Evolutionary conservation across 2,329 filamentous ascomycete species (phyloP).

Genomic region (Cadophora sp.): DNA sequence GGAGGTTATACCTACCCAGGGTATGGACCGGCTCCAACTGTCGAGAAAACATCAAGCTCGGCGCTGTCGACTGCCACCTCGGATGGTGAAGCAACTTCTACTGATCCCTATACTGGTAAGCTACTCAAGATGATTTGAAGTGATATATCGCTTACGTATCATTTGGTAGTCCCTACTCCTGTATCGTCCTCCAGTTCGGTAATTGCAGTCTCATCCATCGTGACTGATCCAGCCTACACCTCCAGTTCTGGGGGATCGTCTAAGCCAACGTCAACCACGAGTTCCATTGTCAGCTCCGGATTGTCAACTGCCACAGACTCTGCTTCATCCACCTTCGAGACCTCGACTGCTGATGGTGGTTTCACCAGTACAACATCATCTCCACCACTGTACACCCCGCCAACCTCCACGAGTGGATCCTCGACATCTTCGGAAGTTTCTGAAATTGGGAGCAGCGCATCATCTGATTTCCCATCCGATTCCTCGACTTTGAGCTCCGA

Average conservation of each 20-base stretch:
- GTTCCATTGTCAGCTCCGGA: neutral
- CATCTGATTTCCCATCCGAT: neutral
- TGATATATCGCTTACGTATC: neutral
- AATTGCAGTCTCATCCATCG: neutral
- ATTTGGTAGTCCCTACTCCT: neutral
- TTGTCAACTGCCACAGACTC: neutral
- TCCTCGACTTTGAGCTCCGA: neutral
- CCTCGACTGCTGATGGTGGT: slow-evolving; percentile 17
- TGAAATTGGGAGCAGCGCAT: slow-evolving; percentile 15
- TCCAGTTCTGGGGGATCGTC: neutral
- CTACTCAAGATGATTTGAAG: neutral
- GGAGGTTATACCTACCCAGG: slow-evolving; percentile 40
- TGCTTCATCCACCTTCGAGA: slow-evolving; percentile 10
- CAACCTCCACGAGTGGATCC: slow-evolving; percentile 4
- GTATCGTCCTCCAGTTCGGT: neutral
- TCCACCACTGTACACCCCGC: slow-evolving; percentile 20
- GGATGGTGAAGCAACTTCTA: slow-evolving; percentile 1
- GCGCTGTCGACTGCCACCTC: slow-evolving; percentile 16
- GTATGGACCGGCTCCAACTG: slow-evolving; percentile 41
- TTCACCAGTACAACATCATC: slow-evolving; percentile 18
- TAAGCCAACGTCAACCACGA: neutral
- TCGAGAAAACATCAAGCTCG: neutral
- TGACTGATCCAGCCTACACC: neutral
- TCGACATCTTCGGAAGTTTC: slow-evolving; percentile 1
- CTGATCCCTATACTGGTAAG: slow-evolving; percentile 13